These are phyloP conservation scores for Crotalaria pallida DNA, from an alignment of 306 rosid genomes.

Conservation along the genomic window DNA sequence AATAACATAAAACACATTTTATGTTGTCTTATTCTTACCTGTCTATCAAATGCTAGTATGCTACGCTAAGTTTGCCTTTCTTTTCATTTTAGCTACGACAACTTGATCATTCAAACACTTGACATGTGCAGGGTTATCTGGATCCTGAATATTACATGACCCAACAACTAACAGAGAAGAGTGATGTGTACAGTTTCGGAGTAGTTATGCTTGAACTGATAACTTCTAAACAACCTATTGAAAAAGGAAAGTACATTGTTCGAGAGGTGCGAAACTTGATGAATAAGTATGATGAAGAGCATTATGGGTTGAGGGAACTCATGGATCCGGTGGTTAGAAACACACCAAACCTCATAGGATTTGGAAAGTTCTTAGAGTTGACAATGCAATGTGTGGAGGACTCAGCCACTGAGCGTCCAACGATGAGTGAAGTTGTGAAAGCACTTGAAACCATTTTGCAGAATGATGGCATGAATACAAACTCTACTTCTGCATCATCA, in stretches of 20 bases:
- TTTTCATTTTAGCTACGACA: neutral
- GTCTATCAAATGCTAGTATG: too few species aligned
- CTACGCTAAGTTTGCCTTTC: neutral
- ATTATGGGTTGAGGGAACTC: conserved; percentile 58
- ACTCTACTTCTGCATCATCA: conserved; percentile 82
- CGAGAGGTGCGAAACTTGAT: conserved; percentile 53
- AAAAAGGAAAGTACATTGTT: conserved; percentile 80
- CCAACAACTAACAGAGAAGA: conserved; percentile 80
- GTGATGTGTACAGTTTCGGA: conserved; percentile 91
- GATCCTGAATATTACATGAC: conserved; percentile 98
- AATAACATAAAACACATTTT: too few species aligned
- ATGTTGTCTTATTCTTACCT: too few species aligned
- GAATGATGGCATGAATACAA: conserved; percentile 80
- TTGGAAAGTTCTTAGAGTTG: conserved; percentile 72
- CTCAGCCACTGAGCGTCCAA: conserved; percentile 73
- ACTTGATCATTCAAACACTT: conserved; percentile 3
- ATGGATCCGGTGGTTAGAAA: conserved; percentile 60
- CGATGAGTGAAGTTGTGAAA: conserved; percentile 85
- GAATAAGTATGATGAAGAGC: conserved; percentile 50
- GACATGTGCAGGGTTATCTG: conserved; percentile 68
- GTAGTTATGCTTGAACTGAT: conserved; percentile 86
- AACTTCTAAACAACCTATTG: conserved; percentile 77
- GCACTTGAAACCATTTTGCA: conserved; percentile 63
- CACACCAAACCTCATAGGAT: conserved; percentile 44
- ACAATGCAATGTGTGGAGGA: conserved; percentile 87